phyloP scores from a whole-genome alignment of 805 yeast genomes.

The Saccharomycodes ludwigii region DNA sequence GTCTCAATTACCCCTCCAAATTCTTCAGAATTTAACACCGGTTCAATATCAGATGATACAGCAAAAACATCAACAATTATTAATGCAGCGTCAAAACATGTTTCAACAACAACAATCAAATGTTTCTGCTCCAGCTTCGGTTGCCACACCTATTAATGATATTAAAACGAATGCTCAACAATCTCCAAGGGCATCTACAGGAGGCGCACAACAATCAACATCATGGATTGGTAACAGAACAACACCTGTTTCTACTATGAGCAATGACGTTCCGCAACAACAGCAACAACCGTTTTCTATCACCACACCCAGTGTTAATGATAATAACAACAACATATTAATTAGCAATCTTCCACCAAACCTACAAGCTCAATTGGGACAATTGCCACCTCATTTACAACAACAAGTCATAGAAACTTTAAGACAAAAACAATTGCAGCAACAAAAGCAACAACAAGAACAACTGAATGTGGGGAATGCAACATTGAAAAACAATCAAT shows the following conservation, averaged over 20 bases:
- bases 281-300: conserved; percentile 3
- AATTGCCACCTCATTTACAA: conserved; percentile 9
- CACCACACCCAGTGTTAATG: conserved; percentile 4
- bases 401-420: conserved; percentile 8
- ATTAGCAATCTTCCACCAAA: conserved; percentile 11
- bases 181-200: background rate
- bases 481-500: no score
- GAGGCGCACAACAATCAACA: background rate
- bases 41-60: conserved; percentile 23
- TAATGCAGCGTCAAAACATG: conserved; percentile 14
- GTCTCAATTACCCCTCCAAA: conserved; percentile 22
- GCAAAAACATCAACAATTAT: conserved; percentile 22
- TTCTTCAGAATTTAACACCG: conserved; percentile 20
- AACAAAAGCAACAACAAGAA: conserved; percentile 10
- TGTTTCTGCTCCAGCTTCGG: background rate
- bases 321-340: conserved; percentile 6
- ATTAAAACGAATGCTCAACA: conserved; percentile 1
- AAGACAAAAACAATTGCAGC: conserved; percentile 26
- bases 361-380: conserved; percentile 9
- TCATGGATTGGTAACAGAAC: no score
- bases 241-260: no score
- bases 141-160: background rate
- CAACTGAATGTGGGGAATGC: conserved; percentile 5
- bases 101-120: conserved; percentile 13
- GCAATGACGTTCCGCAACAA: conserved; percentile 6